Conservation (phyloP, 2,329 filamentous ascomycete species). For the Cladosporium colombiae region DNA sequence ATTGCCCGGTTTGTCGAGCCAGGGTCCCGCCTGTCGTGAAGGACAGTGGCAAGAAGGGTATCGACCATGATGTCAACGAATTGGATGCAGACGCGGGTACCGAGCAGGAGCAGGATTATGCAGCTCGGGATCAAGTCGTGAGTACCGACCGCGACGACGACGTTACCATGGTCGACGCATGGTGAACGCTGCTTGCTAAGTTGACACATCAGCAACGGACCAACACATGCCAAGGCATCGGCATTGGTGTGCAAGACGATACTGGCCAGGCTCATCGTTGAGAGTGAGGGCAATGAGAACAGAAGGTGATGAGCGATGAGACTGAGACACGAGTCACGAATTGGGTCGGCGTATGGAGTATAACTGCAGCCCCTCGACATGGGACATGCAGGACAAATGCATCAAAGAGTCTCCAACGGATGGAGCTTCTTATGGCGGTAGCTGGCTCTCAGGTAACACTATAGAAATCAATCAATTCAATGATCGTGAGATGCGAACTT, state of each 20-base stretch:
- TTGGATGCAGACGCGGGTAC: too few species aligned
- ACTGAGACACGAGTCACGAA: background rate
- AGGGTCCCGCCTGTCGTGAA: slow-evolving; percentile 14
- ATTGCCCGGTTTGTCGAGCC: slow-evolving; percentile 30
- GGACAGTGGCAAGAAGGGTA: background rate
- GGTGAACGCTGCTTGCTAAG: background rate
- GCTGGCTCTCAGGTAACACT: background rate
- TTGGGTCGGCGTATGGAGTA: background rate
- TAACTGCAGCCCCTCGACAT: background rate
- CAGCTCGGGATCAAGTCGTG: background rate
- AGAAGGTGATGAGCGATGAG: background rate
- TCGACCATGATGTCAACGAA: background rate
- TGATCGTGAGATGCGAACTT: background rate
- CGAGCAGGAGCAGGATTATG: background rate
- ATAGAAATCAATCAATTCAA: background rate
- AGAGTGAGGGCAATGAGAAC: background rate
- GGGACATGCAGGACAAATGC: background rate
- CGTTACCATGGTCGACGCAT: background rate
- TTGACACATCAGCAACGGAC: background rate
- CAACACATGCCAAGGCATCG: background rate
- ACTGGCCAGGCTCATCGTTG: background rate
- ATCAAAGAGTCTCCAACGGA: background rate
- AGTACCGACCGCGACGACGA: background rate
- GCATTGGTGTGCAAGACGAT: background rate
- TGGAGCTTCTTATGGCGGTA: background rate